phyloP scores from a whole-genome alignment of 176 grass and related monocot species.

The Aegilops bicornis region DNA sequence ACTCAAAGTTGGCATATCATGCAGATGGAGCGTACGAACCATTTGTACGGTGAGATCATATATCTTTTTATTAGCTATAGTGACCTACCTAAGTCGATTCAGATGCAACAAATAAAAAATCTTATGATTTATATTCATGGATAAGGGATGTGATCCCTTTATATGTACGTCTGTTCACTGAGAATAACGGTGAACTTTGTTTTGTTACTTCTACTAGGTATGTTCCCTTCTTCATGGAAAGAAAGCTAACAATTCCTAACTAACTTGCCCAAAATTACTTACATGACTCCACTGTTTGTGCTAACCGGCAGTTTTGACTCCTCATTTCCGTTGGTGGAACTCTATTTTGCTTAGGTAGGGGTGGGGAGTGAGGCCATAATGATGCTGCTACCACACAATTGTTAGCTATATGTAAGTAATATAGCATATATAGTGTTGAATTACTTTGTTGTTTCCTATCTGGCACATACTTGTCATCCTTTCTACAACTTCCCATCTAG shows the following conservation, averaged over 20 bases:
- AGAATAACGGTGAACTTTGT: neutral
- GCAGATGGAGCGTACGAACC: neutral
- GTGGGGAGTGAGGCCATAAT: neutral
- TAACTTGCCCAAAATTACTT: neutral
- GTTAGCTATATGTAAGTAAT: neutral
- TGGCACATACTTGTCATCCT: too few relatives aligned
- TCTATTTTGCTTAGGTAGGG: neutral
- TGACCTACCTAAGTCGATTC: neutral
- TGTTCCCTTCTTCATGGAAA: neutral
- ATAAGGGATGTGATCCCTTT: neutral
- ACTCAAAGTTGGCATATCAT: neutral
- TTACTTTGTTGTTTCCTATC: too few relatives aligned
- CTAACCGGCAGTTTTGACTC: neutral
- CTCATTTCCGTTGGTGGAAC: neutral
- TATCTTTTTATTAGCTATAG: neutral
- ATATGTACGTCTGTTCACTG: neutral
- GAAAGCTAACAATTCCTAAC: neutral
- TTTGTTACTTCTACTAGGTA: neutral
- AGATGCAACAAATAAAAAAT: neutral
- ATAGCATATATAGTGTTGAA: too few relatives aligned
- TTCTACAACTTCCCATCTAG: too few relatives aligned
- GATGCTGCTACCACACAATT: neutral
- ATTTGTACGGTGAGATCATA: neutral
- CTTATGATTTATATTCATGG: neutral
- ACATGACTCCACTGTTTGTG: neutral